Evolutionary conservation across 148 eudicot genomes (phyloP), one percentile per base, ranked within the genome.

Genomic region (Rhododendron simsii): DNA sequence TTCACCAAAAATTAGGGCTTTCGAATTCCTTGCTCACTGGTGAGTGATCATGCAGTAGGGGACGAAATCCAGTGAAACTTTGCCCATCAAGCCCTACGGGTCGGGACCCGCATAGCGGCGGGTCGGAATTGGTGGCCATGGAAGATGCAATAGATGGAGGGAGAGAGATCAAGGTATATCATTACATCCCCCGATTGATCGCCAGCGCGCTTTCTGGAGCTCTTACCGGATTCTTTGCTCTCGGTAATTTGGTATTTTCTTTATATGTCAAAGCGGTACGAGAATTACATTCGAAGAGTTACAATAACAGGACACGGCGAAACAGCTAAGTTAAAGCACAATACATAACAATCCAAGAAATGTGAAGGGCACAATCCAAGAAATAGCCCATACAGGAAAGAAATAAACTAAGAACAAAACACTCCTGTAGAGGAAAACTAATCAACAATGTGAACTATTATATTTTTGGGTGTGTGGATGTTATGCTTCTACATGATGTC

Each of bases 181-280:
- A 88, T 80, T 89, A 86, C 65, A 82, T 93, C 5, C 91, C 89
- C 69, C 89, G 87, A 50, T 85, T 93, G 73, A 88, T 93, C 82
- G 78, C 89, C 83, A 89, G 88, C 77, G 93, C 90, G 48, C 82
- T 93, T 71, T 89, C 93, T 81, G 93, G 91, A 86, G 95, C 95
- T 91, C 89, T 93, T 14, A 93, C 92, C 35, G 95, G 92, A 82
- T 74, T 91, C 57, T 93, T 93, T 80, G 95, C 95, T 33, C 90
- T 93, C 53, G 95, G 95, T 93, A 89, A 55, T 48, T 20, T 59
- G n/a, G 65, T 59, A 59, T 59, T 20, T 59, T 59, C 21, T 18
- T 57, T 18, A 20, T 20, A 20, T 59, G 9, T 21, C 65, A 20
- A 41, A 59, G 65, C 65, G 0, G 9, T 20, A 5, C 2, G n/a